These are phyloP conservation scores for Angomonas ambiguus DNA, from an alignment of 208 protist genomes.

Conservation along the genomic window DNA sequence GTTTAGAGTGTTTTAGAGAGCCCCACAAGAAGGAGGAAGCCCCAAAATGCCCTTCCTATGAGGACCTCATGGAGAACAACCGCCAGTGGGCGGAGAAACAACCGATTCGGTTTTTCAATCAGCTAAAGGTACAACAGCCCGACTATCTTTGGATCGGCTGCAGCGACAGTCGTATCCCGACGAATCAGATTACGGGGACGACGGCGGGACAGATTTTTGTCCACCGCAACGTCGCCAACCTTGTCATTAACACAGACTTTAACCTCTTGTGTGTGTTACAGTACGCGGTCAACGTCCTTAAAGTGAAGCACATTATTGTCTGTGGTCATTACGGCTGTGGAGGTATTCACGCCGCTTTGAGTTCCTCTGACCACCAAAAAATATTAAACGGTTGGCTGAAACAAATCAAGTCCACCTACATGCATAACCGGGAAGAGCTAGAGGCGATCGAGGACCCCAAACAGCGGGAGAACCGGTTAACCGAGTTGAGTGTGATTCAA, in stretches of 20 bases:
- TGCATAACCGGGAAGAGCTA: slow-evolving; percentile 15
- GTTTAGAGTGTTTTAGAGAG: not conserved
- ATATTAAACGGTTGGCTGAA: slow-evolving; percentile 37
- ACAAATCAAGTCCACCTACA: slow-evolving; percentile 30
- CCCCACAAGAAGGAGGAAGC: not conserved
- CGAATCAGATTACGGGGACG: slow-evolving; percentile 61
- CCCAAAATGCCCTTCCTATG: slow-evolving; percentile 8
- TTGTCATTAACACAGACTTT: slow-evolving; percentile 69
- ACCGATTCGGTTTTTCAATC: slow-evolving; percentile 66
- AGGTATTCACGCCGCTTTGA: slow-evolving; percentile 58
- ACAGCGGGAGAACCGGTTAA: slow-evolving; percentile 13
- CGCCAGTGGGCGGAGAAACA: slow-evolving; percentile 43
- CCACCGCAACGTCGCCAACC: slow-evolving; percentile 89
- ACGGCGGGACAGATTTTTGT: slow-evolving; percentile 84
- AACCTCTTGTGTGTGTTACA: slow-evolving; percentile 65
- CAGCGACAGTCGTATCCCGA: slow-evolving; percentile 56
- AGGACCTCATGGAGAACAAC: slow-evolving; percentile 62
- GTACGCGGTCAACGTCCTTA: slow-evolving; percentile 74
- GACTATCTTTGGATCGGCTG: slow-evolving; percentile 89
- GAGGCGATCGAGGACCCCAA: slow-evolving; percentile 13
- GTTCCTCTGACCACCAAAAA: slow-evolving; percentile 12
- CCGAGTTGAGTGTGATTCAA: slow-evolving; percentile 42
- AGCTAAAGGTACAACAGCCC: slow-evolving; percentile 54
- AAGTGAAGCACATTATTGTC: slow-evolving; percentile 84
- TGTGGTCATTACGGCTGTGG: slow-evolving; percentile 66